Conservation (phyloP, 495 filamentous ascomycete species). For the Schizothecium vesticola region DNA sequence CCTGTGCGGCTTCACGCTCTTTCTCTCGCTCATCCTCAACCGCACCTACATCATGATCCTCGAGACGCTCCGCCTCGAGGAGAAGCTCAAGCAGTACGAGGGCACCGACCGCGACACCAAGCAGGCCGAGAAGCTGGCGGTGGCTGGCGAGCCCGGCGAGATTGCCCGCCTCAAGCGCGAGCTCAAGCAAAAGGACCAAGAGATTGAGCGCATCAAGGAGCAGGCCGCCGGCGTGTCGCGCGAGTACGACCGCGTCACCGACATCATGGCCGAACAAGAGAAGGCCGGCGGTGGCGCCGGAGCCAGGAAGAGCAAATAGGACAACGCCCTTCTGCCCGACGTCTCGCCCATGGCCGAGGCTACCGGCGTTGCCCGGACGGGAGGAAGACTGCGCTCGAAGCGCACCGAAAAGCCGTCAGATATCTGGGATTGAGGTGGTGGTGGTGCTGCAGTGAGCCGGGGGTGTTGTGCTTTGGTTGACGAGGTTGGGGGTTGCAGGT, state of each 20-base stretch:
- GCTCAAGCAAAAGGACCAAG: conserved; percentile 63
- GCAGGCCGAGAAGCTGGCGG: conserved; percentile 69
- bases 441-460: not conserved
- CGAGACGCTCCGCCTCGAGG: conserved; percentile 87
- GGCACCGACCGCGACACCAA: conserved; percentile 70
- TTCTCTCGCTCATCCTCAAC: conserved; percentile 98
- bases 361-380: conserved; percentile 2
- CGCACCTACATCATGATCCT: conserved; percentile 98
- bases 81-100: conserved; percentile 82
- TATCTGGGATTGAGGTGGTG: not conserved
- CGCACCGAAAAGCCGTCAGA: not conserved
- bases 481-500: not conserved
- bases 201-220: conserved; percentile 79
- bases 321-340: conserved; percentile 6
- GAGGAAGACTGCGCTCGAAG: not conserved
- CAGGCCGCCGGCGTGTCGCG: conserved; percentile 68
- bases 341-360: not conserved
- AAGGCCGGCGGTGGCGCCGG: conserved; percentile 45
- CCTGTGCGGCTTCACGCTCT: conserved; percentile 97
- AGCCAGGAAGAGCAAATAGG: conserved; percentile 65
- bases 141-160: conserved; percentile 58
- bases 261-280: conserved; percentile 61
- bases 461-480: not conserved
- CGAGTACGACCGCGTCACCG: conserved; percentile 79
- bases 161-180: conserved; percentile 60